phyloP scores from a whole-genome alignment of 345 rosid species.

The Aethionema arabicum region DNA sequence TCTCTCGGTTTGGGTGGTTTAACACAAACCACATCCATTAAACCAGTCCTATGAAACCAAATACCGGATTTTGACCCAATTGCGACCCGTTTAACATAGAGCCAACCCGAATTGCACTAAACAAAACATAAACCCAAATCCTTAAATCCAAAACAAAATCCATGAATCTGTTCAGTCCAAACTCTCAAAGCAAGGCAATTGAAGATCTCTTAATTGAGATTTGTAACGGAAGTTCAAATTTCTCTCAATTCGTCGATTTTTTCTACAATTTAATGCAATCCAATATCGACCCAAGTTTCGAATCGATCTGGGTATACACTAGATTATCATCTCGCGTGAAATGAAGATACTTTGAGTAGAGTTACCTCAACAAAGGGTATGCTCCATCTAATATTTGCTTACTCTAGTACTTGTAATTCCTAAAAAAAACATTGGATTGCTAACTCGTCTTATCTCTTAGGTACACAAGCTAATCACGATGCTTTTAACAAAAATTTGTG shows the following conservation, averaged over 20 bases:
- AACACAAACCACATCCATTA: too few species aligned
- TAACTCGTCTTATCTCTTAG: conserved; percentile 51
- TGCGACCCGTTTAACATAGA: too few species aligned
- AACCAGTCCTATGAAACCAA: too few species aligned
- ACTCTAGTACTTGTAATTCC: conserved; percentile 32
- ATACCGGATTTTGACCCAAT: too few species aligned
- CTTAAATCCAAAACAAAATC: too few species aligned
- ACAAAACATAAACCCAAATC: too few species aligned
- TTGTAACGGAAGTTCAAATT: conserved; percentile 33
- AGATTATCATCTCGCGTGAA: conserved; percentile 39
- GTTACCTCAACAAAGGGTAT: conserved; percentile 37
- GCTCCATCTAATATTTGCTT: conserved; percentile 46
- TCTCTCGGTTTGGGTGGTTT: too few species aligned
- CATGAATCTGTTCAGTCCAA: too few species aligned
- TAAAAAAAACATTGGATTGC: conserved; percentile 46
- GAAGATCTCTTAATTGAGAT: conserved; percentile 39
- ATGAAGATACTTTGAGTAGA: conserved; percentile 33
- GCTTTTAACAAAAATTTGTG: conserved; percentile 31
- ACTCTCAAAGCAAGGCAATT: not conserved
- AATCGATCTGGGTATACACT: conserved; percentile 55
- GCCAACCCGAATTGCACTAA: too few species aligned
- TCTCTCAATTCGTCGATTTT: conserved; percentile 31
- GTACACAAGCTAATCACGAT: conserved; percentile 35
- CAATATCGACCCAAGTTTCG: conserved; percentile 51
- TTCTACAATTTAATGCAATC: conserved; percentile 51